Evolutionary conservation across 208 protist species (phyloP).

Genomic region (Trypanosoma rangeli): DNA sequence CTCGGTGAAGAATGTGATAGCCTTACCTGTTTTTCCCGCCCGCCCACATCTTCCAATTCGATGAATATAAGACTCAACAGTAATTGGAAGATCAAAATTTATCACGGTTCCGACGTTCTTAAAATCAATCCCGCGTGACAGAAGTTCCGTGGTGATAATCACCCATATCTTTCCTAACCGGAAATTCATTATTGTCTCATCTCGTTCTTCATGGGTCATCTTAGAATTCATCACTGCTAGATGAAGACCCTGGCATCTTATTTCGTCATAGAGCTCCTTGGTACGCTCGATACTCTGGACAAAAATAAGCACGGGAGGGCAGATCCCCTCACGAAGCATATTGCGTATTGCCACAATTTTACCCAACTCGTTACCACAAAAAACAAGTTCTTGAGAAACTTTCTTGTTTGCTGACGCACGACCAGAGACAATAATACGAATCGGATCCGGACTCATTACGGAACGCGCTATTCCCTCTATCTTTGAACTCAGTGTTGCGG

Average conservation of each 20-base stretch:
- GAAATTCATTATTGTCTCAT: slow-evolving; percentile 94
- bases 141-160: slow-evolving; percentile 96
- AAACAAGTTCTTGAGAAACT: slow-evolving; percentile 92
- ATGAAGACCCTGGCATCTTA: slow-evolving; percentile 84
- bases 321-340: slow-evolving; percentile 89
- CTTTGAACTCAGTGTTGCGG: slow-evolving; percentile 92
- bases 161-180: slow-evolving; percentile 96
- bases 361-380: slow-evolving; percentile 96
- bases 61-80: slow-evolving; percentile 96
- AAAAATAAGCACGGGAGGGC: slow-evolving; percentile 97
- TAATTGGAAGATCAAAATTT: slow-evolving; percentile 98
- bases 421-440: slow-evolving; percentile 93
- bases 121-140: slow-evolving; percentile 98
- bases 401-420: slow-evolving; percentile 72
- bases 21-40: slow-evolving; percentile 85
- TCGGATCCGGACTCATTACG: slow-evolving; percentile 88
- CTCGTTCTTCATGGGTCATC: slow-evolving; percentile 88
- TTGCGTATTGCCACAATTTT: slow-evolving; percentile 97
- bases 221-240: slow-evolving; percentile 92
- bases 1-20: slow-evolving; percentile 97
- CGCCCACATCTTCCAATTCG: slow-evolving; percentile 93
- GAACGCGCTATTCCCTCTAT: slow-evolving; percentile 91
- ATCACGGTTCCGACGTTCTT: slow-evolving; percentile 97
- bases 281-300: slow-evolving; percentile 98
- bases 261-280: slow-evolving; percentile 95